A percentile compares a stretch with the other conserved stretches of the same genome.
Conservation (phyloP, 2,329 filamentous ascomycete genomes). For the Botrytis squamosa region DNA sequence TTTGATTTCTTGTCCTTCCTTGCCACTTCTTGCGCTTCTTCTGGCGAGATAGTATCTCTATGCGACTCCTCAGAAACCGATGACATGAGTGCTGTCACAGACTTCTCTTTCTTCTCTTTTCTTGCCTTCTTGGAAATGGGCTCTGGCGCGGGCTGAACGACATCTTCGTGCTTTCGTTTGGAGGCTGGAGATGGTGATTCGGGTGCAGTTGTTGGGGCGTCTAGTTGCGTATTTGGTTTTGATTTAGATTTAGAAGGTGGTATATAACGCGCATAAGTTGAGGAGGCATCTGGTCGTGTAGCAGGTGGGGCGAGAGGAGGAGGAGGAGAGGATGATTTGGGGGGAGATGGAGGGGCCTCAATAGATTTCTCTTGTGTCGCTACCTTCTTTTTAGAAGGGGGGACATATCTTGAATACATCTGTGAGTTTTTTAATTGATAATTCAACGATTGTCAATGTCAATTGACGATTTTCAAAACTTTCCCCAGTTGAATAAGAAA, state of each 20-base stretch:
- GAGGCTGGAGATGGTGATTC: background rate
- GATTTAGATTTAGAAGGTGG: conserved; percentile 32
- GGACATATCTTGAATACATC: conserved; percentile 38
- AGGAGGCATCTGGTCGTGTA: conserved; percentile 34
- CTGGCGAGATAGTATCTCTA: background rate
- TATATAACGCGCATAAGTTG: conserved; percentile 37
- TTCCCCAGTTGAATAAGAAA: background rate
- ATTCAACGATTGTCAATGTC: background rate
- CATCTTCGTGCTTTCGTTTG: conserved; percentile 18
- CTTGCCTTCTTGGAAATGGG: conserved; percentile 13
- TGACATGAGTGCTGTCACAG: background rate
- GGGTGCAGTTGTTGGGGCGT: background rate
- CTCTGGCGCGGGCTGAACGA: background rate
- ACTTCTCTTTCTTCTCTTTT: conserved; percentile 26
- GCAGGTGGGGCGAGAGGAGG: conserved; percentile 24
- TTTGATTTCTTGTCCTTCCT: conserved; percentile 13
- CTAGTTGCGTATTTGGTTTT: background rate
- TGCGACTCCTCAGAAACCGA: background rate
- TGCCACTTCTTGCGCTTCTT: conserved; percentile 6
- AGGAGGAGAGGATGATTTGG: conserved; percentile 12
- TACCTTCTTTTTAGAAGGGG: conserved; percentile 32
- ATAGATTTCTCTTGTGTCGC: background rate
- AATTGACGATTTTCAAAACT: background rate
- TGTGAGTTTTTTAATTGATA: conserved; percentile 30
- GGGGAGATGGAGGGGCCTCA: background rate